Percentiles rank a stretch among this genome's conserved stretches.
Evolutionary conservation across 192 early-diverging fungal species (phyloP).

Genomic region (Coemansia sp.): DNA sequence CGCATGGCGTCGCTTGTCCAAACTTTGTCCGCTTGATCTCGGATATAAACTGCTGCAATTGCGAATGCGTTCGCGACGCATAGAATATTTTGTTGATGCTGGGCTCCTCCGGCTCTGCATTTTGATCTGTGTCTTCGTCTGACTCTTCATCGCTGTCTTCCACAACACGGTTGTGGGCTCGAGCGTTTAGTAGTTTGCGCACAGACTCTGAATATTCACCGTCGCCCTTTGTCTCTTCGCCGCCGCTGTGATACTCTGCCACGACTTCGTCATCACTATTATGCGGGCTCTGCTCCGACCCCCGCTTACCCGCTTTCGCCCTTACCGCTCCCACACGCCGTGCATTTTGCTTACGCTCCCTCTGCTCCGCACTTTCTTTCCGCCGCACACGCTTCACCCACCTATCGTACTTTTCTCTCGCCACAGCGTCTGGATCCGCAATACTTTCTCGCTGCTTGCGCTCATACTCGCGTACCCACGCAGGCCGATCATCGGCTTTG

Average conservation of each 20-base stretch:
- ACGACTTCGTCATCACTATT: slow-evolving; percentile 5
- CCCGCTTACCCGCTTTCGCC: background rate
- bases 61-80: slow-evolving; percentile 85
- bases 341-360: slow-evolving; percentile 15
- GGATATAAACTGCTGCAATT: slow-evolving; percentile 83
- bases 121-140: slow-evolving; percentile 23
- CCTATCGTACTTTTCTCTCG: slow-evolving; percentile 13
- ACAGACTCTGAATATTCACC: slow-evolving; percentile 56
- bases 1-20: slow-evolving; percentile 50
- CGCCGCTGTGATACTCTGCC: slow-evolving; percentile 19
- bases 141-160: slow-evolving; percentile 21
- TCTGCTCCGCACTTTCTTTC: background rate
- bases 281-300: background rate
- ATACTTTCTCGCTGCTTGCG: background rate
- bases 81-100: slow-evolving; percentile 57
- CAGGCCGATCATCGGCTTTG: slow-evolving; percentile 13
- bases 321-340: slow-evolving; percentile 3
- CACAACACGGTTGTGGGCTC: slow-evolving; percentile 2
- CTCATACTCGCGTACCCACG: slow-evolving; percentile 51
- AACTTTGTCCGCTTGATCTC: slow-evolving; percentile 83
- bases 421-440: background rate
- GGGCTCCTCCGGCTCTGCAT: slow-evolving; percentile 53
- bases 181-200: slow-evolving; percentile 56
- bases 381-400: slow-evolving; percentile 32
- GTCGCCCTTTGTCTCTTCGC: slow-evolving; percentile 59